Percentiles rank a stretch among this genome's conserved stretches.
Conservation (phyloP, 208 protist genomes). For the Naegleria lovaniensis region DNA sequence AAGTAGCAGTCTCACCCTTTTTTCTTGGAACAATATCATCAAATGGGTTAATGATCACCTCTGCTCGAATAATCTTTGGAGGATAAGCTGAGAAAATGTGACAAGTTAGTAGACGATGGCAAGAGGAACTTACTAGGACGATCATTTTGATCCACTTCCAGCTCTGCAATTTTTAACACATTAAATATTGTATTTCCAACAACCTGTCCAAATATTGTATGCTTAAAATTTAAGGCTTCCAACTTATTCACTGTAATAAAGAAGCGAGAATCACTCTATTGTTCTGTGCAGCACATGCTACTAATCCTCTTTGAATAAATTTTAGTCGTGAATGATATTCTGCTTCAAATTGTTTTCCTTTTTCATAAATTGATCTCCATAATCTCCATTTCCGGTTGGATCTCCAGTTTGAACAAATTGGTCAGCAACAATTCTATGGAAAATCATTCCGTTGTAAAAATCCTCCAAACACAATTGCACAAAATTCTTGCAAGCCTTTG, state of each 20-base stretch:
- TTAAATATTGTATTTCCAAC: constrained; percentile 26
- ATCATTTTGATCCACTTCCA: not conserved
- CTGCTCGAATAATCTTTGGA: not conserved
- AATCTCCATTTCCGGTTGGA: not conserved
- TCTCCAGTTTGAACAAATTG: constrained; percentile 18
- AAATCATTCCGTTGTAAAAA: constrained; percentile 11
- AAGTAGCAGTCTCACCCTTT: not conserved
- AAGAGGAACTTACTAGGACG: not conserved
- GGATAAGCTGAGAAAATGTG: not conserved
- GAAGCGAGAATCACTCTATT: not conserved
- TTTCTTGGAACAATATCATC: constrained; percentile 10
- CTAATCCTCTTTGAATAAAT: constrained; percentile 16
- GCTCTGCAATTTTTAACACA: constrained; percentile 7
- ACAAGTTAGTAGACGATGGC: no score
- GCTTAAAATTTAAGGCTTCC: not conserved
- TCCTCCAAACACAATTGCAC: constrained; percentile 25
- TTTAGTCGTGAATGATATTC: constrained; percentile 15
- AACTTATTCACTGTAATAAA: constrained; percentile 21
- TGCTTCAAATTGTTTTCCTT: not conserved
- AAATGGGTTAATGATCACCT: constrained; percentile 25
- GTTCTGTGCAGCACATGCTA: constrained; percentile 11
- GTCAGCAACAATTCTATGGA: constrained; percentile 16
- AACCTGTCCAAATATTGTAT: constrained; percentile 22
- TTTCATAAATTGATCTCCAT: constrained; percentile 3
- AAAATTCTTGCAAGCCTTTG: constrained; percentile 30